These are phyloP conservation scores for Mimosa bimucronata DNA, from an alignment of 306 rosid genomes.

Conservation along the genomic window DNA sequence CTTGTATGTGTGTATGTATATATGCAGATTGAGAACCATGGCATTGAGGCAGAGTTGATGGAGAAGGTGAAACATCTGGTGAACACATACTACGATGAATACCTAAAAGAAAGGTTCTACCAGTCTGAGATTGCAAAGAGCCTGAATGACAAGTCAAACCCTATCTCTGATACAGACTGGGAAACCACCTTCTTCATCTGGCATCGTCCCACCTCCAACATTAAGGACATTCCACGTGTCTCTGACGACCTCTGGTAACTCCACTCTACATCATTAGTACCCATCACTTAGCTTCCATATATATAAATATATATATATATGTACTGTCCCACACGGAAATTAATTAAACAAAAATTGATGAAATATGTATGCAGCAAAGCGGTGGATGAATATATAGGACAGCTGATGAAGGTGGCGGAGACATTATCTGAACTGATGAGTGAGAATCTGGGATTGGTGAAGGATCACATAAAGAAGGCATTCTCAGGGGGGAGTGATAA, in stretches of 20 bases:
- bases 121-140: conserved; percentile 63
- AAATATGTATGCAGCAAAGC: conserved; percentile 55
- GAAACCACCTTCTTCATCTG: conserved; percentile 80
- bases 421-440: conserved; percentile 66
- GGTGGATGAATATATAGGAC: conserved; percentile 68
- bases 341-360: too few relatives aligned
- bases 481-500: conserved; percentile 58
- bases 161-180: conserved; percentile 65
- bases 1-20: neutral
- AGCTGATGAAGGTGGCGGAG: conserved; percentile 67
- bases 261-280: neutral
- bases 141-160: conserved; percentile 40
- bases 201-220: conserved; percentile 78
- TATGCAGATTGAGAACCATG: conserved; percentile 53
- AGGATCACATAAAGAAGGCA: conserved; percentile 52
- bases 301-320: neutral
- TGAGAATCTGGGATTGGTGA: conserved; percentile 75
- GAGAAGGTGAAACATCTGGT: conserved; percentile 73
- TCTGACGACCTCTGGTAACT: conserved; percentile 71
- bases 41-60: conserved; percentile 62
- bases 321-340: neutral
- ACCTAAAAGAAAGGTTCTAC: conserved; percentile 67
- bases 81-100: conserved; percentile 69
- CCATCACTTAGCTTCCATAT: neutral
- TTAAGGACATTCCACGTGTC: conserved; percentile 51